Percentiles rank a stretch among this genome's conserved stretches.
These are phyloP conservation scores for Calonectria naviculata DNA, from an alignment of 2,329 filamentous ascomycete genomes.

Conservation along the genomic window DNA sequence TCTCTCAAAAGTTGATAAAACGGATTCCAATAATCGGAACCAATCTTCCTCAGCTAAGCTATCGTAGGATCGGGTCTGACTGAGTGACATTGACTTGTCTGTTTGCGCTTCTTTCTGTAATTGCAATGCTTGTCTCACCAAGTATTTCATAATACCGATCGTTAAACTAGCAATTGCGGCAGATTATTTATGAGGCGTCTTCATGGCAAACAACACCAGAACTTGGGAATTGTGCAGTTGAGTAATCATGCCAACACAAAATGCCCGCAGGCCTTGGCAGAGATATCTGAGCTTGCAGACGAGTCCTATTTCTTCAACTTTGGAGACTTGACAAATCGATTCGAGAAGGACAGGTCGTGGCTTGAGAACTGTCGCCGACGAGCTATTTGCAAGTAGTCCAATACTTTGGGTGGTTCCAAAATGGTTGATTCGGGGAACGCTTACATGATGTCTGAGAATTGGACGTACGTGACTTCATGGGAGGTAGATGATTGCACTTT, in stretches of 20 bases:
- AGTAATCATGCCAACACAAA: neutral
- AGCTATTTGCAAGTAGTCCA: neutral
- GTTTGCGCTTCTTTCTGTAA: neutral
- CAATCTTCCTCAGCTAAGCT: neutral
- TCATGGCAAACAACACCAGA: neutral
- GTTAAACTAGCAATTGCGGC: neutral
- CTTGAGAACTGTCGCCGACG: neutral
- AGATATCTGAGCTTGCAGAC: neutral
- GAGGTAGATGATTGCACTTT: conserved; percentile 1
- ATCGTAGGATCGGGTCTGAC: neutral
- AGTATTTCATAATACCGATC: neutral
- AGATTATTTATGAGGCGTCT: neutral
- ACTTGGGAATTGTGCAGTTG: neutral
- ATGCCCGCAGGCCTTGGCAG: neutral
- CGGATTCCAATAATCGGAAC: neutral
- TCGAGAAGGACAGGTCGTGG: neutral
- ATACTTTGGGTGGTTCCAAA: neutral
- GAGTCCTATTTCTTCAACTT: neutral
- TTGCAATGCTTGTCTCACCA: neutral
- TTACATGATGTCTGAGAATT: conserved; percentile 7
- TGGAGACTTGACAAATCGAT: neutral
- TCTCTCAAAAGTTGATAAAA: neutral
- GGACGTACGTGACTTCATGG: neutral
- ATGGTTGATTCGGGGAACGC: neutral
- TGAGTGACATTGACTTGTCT: neutral